Evolutionary conservation across 352 stramenopile species (phyloP).

Genomic region (Phytophthora brassicae): DNA sequence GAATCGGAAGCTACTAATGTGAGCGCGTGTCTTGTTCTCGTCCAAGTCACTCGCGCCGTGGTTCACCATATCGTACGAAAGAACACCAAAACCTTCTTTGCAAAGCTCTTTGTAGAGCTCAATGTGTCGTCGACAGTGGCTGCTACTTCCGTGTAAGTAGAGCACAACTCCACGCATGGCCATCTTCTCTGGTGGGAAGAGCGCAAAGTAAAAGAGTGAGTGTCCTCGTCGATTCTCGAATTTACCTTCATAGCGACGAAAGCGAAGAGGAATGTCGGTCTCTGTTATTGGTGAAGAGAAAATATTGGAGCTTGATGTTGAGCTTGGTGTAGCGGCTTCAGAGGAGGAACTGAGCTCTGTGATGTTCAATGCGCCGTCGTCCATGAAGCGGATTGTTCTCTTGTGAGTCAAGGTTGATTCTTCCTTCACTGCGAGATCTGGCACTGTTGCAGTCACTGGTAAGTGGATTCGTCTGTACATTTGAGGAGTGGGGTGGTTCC

Average conservation of each 20-base stretch:
- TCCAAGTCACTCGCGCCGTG: constrained; percentile 53
- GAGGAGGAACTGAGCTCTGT: constrained; percentile 15
- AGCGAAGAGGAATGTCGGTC: constrained; percentile 22
- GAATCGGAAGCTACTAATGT: constrained; percentile 40
- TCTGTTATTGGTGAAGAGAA: constrained; percentile 1
- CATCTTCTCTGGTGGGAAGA: constrained; percentile 35
- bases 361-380: constrained; percentile 14
- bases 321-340: constrained; percentile 3
- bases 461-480: constrained; percentile 19
- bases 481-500: constrained; percentile 6
- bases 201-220: constrained; percentile 42
- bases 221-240: constrained; percentile 41
- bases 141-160: constrained; percentile 47
- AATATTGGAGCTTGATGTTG: constrained; percentile 3
- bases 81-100: constrained; percentile 42
- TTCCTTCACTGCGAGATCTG: not conserved
- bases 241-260: constrained; percentile 40
- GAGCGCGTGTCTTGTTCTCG: constrained; percentile 35
- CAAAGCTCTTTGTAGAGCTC: constrained; percentile 47
- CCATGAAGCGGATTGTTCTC: constrained; percentile 26
- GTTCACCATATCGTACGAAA: constrained; percentile 50
- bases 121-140: constrained; percentile 48
- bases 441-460: constrained; percentile 1
- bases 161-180: constrained; percentile 48
- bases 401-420: constrained; percentile 10